Percentiles rank a stretch among this genome's conserved stretches.
Conservation (phyloP, 176 grass and related monocot genomes). For the Eremochloa ophiuroides region DNA sequence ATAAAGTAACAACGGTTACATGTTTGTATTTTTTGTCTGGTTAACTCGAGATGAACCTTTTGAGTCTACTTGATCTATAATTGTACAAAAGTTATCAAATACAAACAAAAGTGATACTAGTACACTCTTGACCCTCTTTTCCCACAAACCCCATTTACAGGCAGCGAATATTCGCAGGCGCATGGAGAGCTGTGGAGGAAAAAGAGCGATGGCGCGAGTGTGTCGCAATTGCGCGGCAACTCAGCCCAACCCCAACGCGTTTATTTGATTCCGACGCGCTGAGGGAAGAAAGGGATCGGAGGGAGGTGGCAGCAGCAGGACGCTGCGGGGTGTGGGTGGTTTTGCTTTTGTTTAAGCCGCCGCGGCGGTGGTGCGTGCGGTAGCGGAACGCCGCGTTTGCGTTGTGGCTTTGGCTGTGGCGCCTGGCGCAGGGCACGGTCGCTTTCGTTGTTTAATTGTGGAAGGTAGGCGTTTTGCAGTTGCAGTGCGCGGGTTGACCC, state of each 20-base stretch:
- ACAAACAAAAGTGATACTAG: too few relatives aligned
- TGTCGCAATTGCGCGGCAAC: background rate
- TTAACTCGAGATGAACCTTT: too few relatives aligned
- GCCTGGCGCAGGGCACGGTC: background rate
- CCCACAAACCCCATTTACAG: background rate
- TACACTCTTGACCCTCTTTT: too few relatives aligned
- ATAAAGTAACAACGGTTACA: too few relatives aligned
- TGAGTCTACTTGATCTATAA: too few relatives aligned
- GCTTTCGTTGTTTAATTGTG: conserved; percentile 1
- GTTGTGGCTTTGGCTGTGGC: background rate
- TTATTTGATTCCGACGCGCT: conserved; percentile 17
- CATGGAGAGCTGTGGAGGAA: background rate
- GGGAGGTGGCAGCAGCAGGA: background rate
- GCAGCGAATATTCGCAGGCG: conserved; percentile 1
- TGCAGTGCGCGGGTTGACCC: background rate
- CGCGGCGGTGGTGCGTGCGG: background rate
- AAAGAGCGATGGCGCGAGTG: background rate
- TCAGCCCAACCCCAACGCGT: too few relatives aligned
- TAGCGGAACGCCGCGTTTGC: conserved; percentile 31
- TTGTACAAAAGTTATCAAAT: too few relatives aligned
- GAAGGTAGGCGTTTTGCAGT: background rate
- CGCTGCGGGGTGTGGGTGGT: background rate
- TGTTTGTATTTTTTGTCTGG: too few relatives aligned
- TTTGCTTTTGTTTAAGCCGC: background rate
- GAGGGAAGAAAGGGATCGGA: too few relatives aligned